phyloP scores from a whole-genome alignment of 768 basidiomycete species.

The Calocybe cyanea region DNA sequence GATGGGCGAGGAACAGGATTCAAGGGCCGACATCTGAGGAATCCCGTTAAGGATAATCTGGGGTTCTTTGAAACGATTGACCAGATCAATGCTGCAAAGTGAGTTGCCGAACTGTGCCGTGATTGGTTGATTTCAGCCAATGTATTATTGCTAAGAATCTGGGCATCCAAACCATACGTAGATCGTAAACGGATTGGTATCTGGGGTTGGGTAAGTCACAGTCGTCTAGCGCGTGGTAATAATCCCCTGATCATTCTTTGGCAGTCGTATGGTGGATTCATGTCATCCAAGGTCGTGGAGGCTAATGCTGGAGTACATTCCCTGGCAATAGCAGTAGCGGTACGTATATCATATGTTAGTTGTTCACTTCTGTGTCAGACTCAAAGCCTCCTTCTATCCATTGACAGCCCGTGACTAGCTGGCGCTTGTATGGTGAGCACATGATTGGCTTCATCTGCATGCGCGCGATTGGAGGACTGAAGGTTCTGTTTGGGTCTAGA shows the following conservation, averaged over 20 bases:
- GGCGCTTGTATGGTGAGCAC: conserved; percentile 69
- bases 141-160: conserved; percentile 43
- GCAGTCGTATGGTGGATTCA: conserved; percentile 94
- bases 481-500: conserved; percentile 49
- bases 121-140: background rate
- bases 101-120: conserved; percentile 21
- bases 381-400: conserved; percentile 1
- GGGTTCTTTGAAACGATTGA: conserved; percentile 89
- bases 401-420: conserved; percentile 86
- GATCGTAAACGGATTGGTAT: conserved; percentile 88
- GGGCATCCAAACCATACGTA: conserved; percentile 85
- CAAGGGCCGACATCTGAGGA: conserved; percentile 80
- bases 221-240: background rate
- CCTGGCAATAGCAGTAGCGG: conserved; percentile 87
- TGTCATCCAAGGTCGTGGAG: conserved; percentile 91
- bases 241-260: too few relatives aligned
- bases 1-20: conserved; percentile 95
- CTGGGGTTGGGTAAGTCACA: conserved; percentile 88
- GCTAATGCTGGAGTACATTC: conserved; percentile 87
- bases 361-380: too few relatives aligned
- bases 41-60: conserved; percentile 83
- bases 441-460: too few relatives aligned
- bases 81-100: conserved; percentile 88
- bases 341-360: conserved; percentile 33
- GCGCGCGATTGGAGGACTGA: background rate